Percentiles rank a stretch among this genome's conserved stretches.
These are phyloP conservation scores for Moricandia arvensis DNA, from an alignment of 345 rosid genomes.

Conservation along the genomic window DNA sequence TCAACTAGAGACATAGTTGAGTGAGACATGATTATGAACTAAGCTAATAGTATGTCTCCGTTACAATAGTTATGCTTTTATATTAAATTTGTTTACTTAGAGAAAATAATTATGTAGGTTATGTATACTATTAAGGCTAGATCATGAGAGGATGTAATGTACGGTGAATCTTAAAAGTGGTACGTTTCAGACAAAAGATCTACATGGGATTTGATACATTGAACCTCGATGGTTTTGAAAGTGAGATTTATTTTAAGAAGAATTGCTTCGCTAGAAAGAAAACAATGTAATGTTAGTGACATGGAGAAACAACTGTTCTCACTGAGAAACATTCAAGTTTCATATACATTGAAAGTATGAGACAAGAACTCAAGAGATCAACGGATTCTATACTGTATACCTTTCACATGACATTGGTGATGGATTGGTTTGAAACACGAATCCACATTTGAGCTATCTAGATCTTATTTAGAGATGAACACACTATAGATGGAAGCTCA, in stretches of 20 bases:
- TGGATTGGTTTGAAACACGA: neutral
- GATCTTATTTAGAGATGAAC: neutral
- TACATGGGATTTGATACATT: slow-evolving; percentile 25
- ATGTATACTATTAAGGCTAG: neutral
- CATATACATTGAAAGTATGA: neutral
- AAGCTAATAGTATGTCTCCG: slow-evolving; percentile 20
- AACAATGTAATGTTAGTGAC: neutral
- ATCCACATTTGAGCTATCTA: neutral
- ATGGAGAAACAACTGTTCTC: neutral
- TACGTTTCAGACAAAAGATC: slow-evolving; percentile 31
- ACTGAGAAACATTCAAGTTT: neutral
- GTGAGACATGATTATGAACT: slow-evolving; percentile 25
- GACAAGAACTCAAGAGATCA: neutral
- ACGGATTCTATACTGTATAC: neutral
- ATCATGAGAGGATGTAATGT: neutral
- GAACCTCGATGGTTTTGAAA: slow-evolving; percentile 12
- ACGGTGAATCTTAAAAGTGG: slow-evolving; percentile 23
- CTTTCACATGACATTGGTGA: neutral
- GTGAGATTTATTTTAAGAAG: neutral
- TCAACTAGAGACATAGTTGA: slow-evolving; percentile 8
- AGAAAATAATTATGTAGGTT: neutral
- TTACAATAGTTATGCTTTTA: neutral
- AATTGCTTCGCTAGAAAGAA: neutral
- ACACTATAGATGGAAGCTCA: neutral
- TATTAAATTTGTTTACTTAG: slow-evolving; percentile 15